Evolutionary conservation across 352 stramenopile species (phyloP).

Genomic region (Globisporangium nagaii): DNA sequence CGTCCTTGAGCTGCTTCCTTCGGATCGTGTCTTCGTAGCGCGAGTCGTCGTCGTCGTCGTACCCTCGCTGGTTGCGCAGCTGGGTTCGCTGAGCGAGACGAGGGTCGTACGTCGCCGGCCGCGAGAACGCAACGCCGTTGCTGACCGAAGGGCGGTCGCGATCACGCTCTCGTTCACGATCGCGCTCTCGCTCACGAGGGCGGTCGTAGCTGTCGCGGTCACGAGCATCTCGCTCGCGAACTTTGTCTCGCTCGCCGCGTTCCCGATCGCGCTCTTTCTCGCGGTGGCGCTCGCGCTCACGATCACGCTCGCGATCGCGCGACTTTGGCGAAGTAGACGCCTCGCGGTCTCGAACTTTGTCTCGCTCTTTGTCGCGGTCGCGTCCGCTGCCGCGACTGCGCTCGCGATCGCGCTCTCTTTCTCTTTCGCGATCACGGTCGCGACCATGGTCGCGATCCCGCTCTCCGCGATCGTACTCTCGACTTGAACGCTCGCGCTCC

Average conservation of each 20-base stretch:
- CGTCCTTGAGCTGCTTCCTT: slow-evolving; percentile 67
- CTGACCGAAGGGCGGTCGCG: slow-evolving; percentile 3
- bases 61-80: slow-evolving; percentile 17
- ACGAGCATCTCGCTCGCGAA: slow-evolving; percentile 21
- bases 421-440: slow-evolving; percentile 1
- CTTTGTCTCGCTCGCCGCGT: slow-evolving; percentile 17
- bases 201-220: slow-evolving; percentile 19
- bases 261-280: slow-evolving; percentile 19
- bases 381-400: slow-evolving; percentile 1
- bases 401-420: neutral
- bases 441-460: slow-evolving; percentile 13
- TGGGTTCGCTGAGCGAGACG: slow-evolving; percentile 58
- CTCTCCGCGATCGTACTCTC: slow-evolving; percentile 17
- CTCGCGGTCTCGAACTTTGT: slow-evolving; percentile 25
- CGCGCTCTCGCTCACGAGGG: slow-evolving; percentile 17
- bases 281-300: slow-evolving; percentile 23
- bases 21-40: slow-evolving; percentile 37
- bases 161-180: slow-evolving; percentile 27
- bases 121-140: slow-evolving; percentile 54
- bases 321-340: slow-evolving; percentile 6
- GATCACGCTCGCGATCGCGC: slow-evolving; percentile 22
- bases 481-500: slow-evolving; percentile 15
- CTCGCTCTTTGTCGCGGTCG: slow-evolving; percentile 9
- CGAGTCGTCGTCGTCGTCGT: slow-evolving; percentile 39
- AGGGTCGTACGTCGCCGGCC: slow-evolving; percentile 79